These are phyloP conservation scores for Paralagenidium karlingii DNA, from an alignment of 352 stramenopile species.

Conservation along the genomic window DNA sequence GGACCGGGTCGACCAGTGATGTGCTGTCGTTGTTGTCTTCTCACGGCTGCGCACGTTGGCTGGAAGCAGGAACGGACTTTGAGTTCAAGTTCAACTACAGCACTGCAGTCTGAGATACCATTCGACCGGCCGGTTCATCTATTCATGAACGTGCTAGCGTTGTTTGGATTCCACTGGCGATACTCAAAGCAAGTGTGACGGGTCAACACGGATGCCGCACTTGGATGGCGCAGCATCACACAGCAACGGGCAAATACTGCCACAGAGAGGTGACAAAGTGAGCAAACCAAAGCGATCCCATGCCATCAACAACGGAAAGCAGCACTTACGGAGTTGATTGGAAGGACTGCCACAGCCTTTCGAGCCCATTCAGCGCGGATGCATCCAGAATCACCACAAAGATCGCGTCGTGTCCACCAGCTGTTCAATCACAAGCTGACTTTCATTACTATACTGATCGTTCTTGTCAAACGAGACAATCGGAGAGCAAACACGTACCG, in stretches of 20 bases:
- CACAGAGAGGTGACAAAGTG: not conserved
- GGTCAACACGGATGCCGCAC: too few species aligned
- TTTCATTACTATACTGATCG: not conserved
- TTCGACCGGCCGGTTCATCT: too few species aligned
- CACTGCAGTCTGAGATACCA: too few species aligned
- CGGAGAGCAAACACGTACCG: slow-evolving; percentile 14
- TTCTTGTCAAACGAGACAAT: not conserved
- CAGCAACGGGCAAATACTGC: slow-evolving; percentile 56
- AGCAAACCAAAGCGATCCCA: not conserved
- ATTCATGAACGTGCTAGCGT: too few species aligned
- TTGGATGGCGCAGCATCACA: slow-evolving; percentile 21
- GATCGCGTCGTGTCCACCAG: slow-evolving; percentile 93
- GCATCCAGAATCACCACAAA: slow-evolving; percentile 82
- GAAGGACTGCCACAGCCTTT: slow-evolving; percentile 70
- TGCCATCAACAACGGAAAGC: not conserved
- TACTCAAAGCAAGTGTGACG: too few species aligned
- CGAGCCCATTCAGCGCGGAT: slow-evolving; percentile 32
- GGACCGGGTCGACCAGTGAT: too few species aligned
- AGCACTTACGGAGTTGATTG: slow-evolving; percentile 12
- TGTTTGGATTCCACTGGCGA: too few species aligned
- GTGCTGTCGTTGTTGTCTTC: too few species aligned
- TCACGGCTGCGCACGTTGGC: too few species aligned
- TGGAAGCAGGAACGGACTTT: too few species aligned
- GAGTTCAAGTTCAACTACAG: too few species aligned
- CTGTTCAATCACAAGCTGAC: slow-evolving; percentile 22